Evolutionary conservation across 2,329 filamentous ascomycete species (phyloP).

Genomic region (Proliferodiscus dingleyae): DNA sequence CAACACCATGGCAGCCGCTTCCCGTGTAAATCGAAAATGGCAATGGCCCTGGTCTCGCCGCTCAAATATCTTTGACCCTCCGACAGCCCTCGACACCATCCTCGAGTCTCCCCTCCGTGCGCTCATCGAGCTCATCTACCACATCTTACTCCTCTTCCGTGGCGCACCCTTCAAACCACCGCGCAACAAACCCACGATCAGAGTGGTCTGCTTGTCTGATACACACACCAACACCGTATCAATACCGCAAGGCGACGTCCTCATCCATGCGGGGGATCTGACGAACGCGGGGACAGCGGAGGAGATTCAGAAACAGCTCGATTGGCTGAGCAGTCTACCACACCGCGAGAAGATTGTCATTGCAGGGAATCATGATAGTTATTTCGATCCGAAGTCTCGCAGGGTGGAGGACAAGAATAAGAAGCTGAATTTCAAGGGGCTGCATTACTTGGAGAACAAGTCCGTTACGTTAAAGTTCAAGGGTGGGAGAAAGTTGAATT

Average conservation of each 20-base stretch:
- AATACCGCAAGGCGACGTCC: conserved; percentile 74
- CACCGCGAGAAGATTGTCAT: conserved; percentile 79
- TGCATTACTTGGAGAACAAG: conserved; percentile 73
- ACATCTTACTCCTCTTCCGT: conserved; percentile 61
- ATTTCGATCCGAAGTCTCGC: conserved; percentile 66
- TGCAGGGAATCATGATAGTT: conserved; percentile 85
- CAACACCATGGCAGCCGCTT: background rate
- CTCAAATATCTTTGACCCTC: conserved; percentile 26
- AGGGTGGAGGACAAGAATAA: conserved; percentile 49
- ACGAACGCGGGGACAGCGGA: conserved; percentile 65
- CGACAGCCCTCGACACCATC: conserved; percentile 54
- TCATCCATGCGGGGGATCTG: conserved; percentile 88
- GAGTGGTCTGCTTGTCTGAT: conserved; percentile 84
- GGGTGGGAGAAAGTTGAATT: conserved; percentile 53
- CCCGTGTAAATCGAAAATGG: conserved; percentile 7
- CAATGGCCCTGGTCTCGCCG: conserved; percentile 29
- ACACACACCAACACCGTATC: conserved; percentile 65
- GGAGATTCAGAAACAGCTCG: conserved; percentile 75
- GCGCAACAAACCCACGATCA: conserved; percentile 52
- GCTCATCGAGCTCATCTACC: conserved; percentile 58
- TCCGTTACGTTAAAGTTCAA: conserved; percentile 59
- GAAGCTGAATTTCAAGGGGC: conserved; percentile 57
- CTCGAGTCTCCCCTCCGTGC: conserved; percentile 64
- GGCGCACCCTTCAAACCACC: conserved; percentile 58
- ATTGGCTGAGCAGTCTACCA: conserved; percentile 73